A percentile compares a stretch with the other conserved stretches of the same genome.
Evolutionary conservation across 176 grass and related monocot species (phyloP).

Genomic region (Triticum aestivum): DNA sequence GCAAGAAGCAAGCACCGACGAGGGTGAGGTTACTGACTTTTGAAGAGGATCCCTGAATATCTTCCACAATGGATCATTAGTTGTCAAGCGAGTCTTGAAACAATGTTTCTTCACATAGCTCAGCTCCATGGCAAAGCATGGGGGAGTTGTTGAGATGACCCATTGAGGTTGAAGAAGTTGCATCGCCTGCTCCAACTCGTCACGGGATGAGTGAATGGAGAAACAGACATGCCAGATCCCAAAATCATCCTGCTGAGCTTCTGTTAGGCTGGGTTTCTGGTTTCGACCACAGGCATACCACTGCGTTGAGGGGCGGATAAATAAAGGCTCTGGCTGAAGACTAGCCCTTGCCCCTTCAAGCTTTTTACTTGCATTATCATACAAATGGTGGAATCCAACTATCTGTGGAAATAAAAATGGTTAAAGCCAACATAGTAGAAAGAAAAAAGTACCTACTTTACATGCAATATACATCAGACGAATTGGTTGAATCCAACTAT

Average conservation of each 20-base stretch:
- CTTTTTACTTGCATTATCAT: conserved; percentile 56
- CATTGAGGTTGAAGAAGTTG: conserved; percentile 82
- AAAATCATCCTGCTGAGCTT: conserved; percentile 69
- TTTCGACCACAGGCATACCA: conserved; percentile 67
- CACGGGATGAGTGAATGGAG: conserved; percentile 86
- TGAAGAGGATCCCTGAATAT: conserved; percentile 54
- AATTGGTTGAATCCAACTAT: conserved; percentile 53
- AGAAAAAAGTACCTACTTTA: not conserved
- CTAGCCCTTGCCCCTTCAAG: conserved; percentile 49
- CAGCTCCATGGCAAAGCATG: conserved; percentile 76
- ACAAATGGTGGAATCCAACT: conserved; percentile 55
- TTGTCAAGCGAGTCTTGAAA: conserved; percentile 64
- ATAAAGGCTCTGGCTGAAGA: conserved; percentile 66
- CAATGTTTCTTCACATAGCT: conserved; percentile 81
- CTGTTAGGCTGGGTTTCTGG: conserved; percentile 51
- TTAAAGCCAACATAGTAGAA: not conserved
- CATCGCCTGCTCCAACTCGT: conserved; percentile 71
- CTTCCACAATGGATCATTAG: conserved; percentile 75
- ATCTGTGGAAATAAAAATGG: conserved; percentile 40
- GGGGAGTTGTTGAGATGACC: conserved; percentile 88
- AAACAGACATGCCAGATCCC: conserved; percentile 86
- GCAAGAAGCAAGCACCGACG: conserved; percentile 19
- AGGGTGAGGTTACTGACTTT: conserved; percentile 34
- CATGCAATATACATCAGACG: not conserved
- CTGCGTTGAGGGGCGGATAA: conserved; percentile 79